phyloP scores from a whole-genome alignment of 2,329 filamentous ascomycete genomes.

The Arachnomyces sp. region DNA sequence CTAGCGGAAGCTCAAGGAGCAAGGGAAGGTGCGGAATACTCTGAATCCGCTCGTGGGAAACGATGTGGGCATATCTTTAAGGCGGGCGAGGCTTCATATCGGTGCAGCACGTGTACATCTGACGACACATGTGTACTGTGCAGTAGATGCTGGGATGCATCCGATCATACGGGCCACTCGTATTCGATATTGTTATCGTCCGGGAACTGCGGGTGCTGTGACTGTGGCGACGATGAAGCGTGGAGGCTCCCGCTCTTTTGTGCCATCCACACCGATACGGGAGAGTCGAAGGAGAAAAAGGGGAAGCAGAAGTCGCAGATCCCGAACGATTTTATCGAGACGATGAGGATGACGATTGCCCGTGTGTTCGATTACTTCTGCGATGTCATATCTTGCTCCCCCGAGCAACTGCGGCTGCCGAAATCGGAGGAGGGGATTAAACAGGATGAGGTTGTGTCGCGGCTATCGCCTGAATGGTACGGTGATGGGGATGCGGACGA shows the following conservation, averaged over 20 bases:
- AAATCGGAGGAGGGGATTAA: constrained; percentile 77
- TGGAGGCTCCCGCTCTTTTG: constrained; percentile 81
- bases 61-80: constrained; percentile 97
- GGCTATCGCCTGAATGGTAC: constrained; percentile 69
- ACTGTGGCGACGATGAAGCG: constrained; percentile 92
- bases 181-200: constrained; percentile 81
- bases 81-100: constrained; percentile 83
- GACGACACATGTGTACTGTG: constrained; percentile 96
- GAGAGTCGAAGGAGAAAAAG: constrained; percentile 38
- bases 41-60: constrained; percentile 80
- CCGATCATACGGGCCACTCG: constrained; percentile 87
- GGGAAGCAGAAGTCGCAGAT: constrained; percentile 56
- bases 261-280: constrained; percentile 72
- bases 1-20: constrained; percentile 81
- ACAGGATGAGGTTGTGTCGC: constrained; percentile 71
- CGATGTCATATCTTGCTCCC: constrained; percentile 95
- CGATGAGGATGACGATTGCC: constrained; percentile 77
- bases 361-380: constrained; percentile 88
- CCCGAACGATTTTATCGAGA: constrained; percentile 65
- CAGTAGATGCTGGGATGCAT: constrained; percentile 87
- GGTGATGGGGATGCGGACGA: constrained; percentile 52
- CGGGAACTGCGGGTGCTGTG: constrained; percentile 92
- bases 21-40: constrained; percentile 91
- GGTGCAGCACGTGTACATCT: constrained; percentile 85
- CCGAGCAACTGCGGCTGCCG: constrained; percentile 79